Conservation (phyloP, 768 basidiomycete species). For the Paxillus ammoniavirescens region DNA sequence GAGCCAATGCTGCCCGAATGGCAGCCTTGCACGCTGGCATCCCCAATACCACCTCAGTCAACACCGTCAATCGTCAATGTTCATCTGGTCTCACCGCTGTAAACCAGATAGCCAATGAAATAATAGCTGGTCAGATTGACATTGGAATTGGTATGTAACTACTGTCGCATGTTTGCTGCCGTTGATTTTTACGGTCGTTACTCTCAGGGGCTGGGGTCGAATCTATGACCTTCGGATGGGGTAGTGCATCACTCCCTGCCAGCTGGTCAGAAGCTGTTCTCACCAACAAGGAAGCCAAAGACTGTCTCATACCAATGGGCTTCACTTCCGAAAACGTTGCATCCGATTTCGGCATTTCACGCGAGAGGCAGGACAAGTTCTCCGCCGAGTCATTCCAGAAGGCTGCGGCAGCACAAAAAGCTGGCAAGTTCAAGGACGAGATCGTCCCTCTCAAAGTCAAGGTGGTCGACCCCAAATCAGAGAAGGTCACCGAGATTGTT, state of each 20-base stretch:
- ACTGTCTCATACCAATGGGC: conserved; percentile 88
- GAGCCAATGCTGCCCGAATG: conserved; percentile 81
- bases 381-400: conserved; percentile 84
- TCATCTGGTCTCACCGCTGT: conserved; percentile 84
- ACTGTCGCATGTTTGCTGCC: conserved; percentile 1
- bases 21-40: conserved; percentile 85
- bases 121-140: conserved; percentile 76
- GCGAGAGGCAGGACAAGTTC: conserved; percentile 79
- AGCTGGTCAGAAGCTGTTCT: conserved; percentile 66
- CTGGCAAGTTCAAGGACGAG: conserved; percentile 79
- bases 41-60: conserved; percentile 68
- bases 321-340: conserved; percentile 96
- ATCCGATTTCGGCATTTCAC: conserved; percentile 67
- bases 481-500: conserved; percentile 60
- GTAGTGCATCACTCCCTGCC: conserved; percentile 52
- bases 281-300: conserved; percentile 64
- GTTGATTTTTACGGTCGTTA: conserved; percentile 4
- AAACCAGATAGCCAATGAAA: conserved; percentile 79
- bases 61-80: conserved; percentile 90
- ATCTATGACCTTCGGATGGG: conserved; percentile 83
- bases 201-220: conserved; percentile 78
- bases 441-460: conserved; percentile 79
- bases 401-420: conserved; percentile 76
- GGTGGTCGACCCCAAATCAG: conserved; percentile 70
- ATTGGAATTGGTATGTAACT: conserved; percentile 74